Conservation (phyloP, 305 asterid species). For the Fraxinus paxiana region DNA sequence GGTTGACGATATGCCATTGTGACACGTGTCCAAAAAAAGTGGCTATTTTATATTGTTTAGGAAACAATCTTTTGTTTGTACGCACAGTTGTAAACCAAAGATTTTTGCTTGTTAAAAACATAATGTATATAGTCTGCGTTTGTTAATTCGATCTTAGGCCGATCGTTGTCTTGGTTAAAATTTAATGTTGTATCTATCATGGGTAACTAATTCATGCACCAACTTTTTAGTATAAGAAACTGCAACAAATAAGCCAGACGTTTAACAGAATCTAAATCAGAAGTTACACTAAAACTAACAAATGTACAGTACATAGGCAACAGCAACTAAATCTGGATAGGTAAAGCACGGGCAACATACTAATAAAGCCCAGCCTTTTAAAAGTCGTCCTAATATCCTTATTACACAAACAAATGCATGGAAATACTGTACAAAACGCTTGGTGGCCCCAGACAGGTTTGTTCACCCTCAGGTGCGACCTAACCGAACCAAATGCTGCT, state of each 20-base stretch:
- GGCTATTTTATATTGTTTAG: too few species aligned
- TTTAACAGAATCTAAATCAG: too few species aligned
- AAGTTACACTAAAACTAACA: background rate
- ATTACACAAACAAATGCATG: background rate
- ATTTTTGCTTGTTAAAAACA: background rate
- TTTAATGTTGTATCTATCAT: background rate
- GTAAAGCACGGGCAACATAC: background rate
- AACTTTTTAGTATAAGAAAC: background rate
- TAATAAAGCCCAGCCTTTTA: conserved; percentile 10
- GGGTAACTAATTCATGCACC: too few species aligned
- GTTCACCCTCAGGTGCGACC: conserved; percentile 30
- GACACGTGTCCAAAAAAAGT: too few species aligned
- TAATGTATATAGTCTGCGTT: background rate
- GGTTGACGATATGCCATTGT: too few species aligned
- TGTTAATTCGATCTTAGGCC: too few species aligned
- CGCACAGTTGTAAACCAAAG: background rate
- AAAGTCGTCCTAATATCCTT: conserved; percentile 16
- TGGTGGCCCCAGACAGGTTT: background rate
- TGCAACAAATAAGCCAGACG: background rate
- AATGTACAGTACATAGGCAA: conserved; percentile 17
- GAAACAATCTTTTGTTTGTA: conserved; percentile 5
- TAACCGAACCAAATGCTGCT: conserved; percentile 55
- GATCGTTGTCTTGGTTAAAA: background rate
- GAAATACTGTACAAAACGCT: conserved; percentile 30
- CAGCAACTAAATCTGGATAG: conserved; percentile 2